phyloP scores from a whole-genome alignment of 2,329 filamentous ascomycete species.

The Claviceps africana region DNA sequence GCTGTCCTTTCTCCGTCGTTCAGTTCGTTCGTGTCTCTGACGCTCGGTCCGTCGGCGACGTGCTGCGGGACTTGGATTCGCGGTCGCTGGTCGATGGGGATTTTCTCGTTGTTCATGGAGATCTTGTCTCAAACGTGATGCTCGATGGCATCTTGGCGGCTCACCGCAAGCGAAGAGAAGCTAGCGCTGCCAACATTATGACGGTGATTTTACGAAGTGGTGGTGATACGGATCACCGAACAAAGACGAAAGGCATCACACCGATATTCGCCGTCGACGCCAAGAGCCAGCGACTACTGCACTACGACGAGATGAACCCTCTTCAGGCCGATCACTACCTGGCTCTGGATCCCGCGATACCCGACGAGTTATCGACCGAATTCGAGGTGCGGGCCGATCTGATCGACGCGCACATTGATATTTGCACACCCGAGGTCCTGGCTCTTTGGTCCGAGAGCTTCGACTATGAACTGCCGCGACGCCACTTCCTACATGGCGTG shows the following conservation, averaged over 20 bases:
- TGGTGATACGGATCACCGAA: constrained; percentile 54
- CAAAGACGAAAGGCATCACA: constrained; percentile 59
- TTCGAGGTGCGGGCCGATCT: constrained; percentile 77
- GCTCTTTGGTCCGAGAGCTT: constrained; percentile 96
- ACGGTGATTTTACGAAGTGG: constrained; percentile 80
- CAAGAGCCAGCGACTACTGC: constrained; percentile 64
- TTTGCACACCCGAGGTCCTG: constrained; percentile 90
- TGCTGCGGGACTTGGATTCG: constrained; percentile 83
- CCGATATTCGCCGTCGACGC: constrained; percentile 82
- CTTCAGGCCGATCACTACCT: constrained; percentile 50
- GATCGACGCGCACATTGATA: constrained; percentile 90
- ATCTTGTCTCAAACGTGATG: constrained; percentile 78
- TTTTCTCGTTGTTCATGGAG: constrained; percentile 84
- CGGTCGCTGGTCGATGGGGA: constrained; percentile 76
- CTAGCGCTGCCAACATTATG: constrained; percentile 94
- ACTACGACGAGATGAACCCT: constrained; percentile 83
- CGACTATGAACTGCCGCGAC: constrained; percentile 81
- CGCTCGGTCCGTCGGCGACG: constrained; percentile 79
- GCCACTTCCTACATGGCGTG: constrained; percentile 81
- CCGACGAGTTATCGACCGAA: constrained; percentile 54
- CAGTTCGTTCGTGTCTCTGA: constrained; percentile 75
- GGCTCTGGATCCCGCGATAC: constrained; percentile 64
- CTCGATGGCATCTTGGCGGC: constrained; percentile 66
- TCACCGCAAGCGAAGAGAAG: constrained; percentile 66
- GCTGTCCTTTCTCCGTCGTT: constrained; percentile 59